Base-by-base conservation (phyloP, 2,329 filamentous ascomycete species). In the Exophiala dermatitidis region DNA sequence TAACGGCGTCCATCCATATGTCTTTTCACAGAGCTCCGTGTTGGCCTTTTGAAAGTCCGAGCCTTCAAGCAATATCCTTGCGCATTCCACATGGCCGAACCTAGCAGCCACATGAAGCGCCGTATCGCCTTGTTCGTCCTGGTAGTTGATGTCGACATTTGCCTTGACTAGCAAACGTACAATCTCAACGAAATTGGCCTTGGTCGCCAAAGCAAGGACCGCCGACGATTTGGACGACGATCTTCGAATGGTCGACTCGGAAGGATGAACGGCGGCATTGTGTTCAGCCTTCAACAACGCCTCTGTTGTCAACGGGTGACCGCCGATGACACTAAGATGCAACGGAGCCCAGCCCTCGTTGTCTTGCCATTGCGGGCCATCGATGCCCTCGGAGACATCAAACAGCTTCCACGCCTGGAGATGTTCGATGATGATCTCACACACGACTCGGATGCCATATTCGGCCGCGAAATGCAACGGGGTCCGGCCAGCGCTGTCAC, bases 381-480 rank as follows among this genome's bases (percentile, higher is more conserved):
- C 91, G 46, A 98, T 94, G 6, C 90, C 90, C 58, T 89, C 78
- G 34, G 83, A 81, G 30, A 90, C 83, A 64, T 95, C 80, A 65
- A 95, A 95, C 63, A 94, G 84, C 10, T 80, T 81, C 91, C 91
- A 97, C 28, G 83, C 79, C 66, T 91, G 87, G 83, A 98, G 90
- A 64, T 86, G 85, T 59, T 85, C 83, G 73, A 96, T 90, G 61
- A 97, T 80, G 28, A 90, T 78, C 66, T 95, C 80, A 65, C 89
- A 95, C 6, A 96, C 84, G n/a, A 89, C 81, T 2, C 93, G 87
- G 63, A 96, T 90, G 2, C 93, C 93, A 66, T 94, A 95, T 67
- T 97, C 90, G 0, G 93, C 91, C 2, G 90, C 90, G 66, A 96
- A 96, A 68, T 97, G 91, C 7, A 97, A 76, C 1, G 91, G 90